These are phyloP conservation scores for Pseudonitzschia pungens DNA, from an alignment of 108 stramenopile genomes.

Conservation along the genomic window DNA sequence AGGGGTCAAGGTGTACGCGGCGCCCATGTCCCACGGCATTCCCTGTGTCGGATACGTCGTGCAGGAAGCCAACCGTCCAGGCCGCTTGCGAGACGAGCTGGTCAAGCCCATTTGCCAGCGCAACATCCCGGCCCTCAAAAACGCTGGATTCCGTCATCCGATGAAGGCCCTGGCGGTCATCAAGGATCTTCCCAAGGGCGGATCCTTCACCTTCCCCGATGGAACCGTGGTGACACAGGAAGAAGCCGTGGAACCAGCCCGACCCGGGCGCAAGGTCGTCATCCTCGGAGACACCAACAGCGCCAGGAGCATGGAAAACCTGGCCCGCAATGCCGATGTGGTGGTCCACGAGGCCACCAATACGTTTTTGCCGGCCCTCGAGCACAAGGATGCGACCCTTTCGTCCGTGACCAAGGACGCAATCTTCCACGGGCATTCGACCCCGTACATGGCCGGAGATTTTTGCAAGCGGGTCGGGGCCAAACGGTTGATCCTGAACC, in stretches of 20 bases:
- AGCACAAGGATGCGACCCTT: conserved; percentile 53
- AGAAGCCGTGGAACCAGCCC: conserved; percentile 80
- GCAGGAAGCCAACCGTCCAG: conserved; percentile 77
- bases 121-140: conserved; percentile 68
- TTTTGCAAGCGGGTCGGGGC: conserved; percentile 70
- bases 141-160: conserved; percentile 71
- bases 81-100: conserved; percentile 75
- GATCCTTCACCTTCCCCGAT: conserved; percentile 89
- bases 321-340: conserved; percentile 78
- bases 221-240: conserved; percentile 78
- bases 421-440: conserved; percentile 84
- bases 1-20: conserved; percentile 78
- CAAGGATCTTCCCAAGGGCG: conserved; percentile 74
- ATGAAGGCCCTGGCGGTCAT: conserved; percentile 85
- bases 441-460: conserved; percentile 79
- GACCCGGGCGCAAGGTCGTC: conserved; percentile 88
- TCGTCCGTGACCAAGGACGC: conserved; percentile 63
- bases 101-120: conserved; percentile 75
- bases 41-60: conserved; percentile 94
- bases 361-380: conserved; percentile 64
- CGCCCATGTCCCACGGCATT: conserved; percentile 93
- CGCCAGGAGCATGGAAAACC: conserved; percentile 42
- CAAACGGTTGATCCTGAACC: conserved; percentile 79
- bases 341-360: conserved; percentile 93
- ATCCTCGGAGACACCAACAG: conserved; percentile 66